Evolutionary conservation across 352 stramenopile species (phyloP), one percentile per base, ranked within the genome.

Genomic region (Phytophthora crassamura): DNA sequence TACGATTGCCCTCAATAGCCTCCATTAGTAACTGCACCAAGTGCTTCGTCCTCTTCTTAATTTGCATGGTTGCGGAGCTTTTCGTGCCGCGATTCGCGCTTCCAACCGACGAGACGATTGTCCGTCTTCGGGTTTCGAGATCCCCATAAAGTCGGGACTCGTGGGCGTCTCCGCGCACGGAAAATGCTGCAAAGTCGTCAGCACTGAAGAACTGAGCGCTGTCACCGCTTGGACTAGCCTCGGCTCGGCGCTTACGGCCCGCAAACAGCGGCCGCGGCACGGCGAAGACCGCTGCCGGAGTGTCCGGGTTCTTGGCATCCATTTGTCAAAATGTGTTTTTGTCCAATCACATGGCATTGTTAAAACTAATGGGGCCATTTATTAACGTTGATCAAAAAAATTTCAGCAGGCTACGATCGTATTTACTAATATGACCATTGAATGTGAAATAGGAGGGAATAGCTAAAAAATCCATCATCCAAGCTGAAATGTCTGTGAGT

Each of bases 261-360:
- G 66, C 35, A 51, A 78, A 59, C 16, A 90, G 59, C 36, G 42
- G 80, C 54, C 54, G 74, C 33, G 84, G 84, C 46, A 87, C 67
- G 10, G 57, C 76, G 57, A 92, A 88, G n/a, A 79, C 62, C 33
- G 15, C 39, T 36, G 45, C 36, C 45, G 11, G 16, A 30, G 6
- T 7, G 16, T 54, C 32, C 32, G 28, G 5, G 28, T 20, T 16
- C 11, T 34, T 33, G 12, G 40, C 15, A 40, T 69, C 54, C 62
- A 70, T 65, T 25, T 25, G 22, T 1, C 3, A 1, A 3, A 25
- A 25, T 25, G 22, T 3, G 22, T 25, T 25, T 25, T 25, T 25
- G 22, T 25, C 22, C 22, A 25, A 25, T 25, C 22, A 25, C 22
- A 25, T 25, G 22, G 22, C 22, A 3, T 25, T 25, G 3, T 25